Evolutionary conservation across 83 land plant species (phyloP), one percentile per base, ranked within the genome.

Genomic region (Diphasiastrum complanatum): DNA sequence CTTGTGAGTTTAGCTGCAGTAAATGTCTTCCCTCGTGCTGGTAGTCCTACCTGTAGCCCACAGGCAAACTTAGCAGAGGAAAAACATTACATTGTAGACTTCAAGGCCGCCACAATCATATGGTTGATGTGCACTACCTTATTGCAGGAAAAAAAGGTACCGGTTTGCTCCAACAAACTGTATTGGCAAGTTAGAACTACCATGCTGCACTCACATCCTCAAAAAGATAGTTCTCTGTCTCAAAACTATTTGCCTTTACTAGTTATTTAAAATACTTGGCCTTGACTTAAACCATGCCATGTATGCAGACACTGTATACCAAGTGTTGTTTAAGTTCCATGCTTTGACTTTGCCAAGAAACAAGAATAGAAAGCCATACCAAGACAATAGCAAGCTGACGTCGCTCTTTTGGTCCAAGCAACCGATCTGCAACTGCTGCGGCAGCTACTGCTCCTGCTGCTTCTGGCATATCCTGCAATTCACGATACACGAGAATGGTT

Each of bases 11-110:
- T 95, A 33, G 92, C 97, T 23, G 99, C 93, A 64, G 97, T 95
- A 58, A 95, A 95, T 28, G 99, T 95, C 64, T 95, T 95, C 23
- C 99, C 99, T 51, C 99, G 78, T 64, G 99, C 99, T 32, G 99
- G 99, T 74, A 95, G 79, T 2, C 99, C 99, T 47, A 95, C 99
- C 99, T 81, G 26, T 10, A 25, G 6, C 12, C 27, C 16, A 22
- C 38, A 27, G 14, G 0, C 0, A 20, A 1, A 12, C 23, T 23
- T 0, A 47, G 19, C 8, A 16, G 20, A 49, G 51, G 20, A 22
- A 14, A 6, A 6, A 38, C 6, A 48, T 12, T 12, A 48, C 20
- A 5, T 8, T 48, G 12, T 48, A 48, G 51, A n/a, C n/a, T n/a
- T n/a, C n/a, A n/a, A n/a, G n/a, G n/a, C n/a, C n/a, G n/a, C n/a